These are phyloP conservation scores for Stephania japonica DNA, from an alignment of 164 flowering plant species.

Conservation along the genomic window DNA sequence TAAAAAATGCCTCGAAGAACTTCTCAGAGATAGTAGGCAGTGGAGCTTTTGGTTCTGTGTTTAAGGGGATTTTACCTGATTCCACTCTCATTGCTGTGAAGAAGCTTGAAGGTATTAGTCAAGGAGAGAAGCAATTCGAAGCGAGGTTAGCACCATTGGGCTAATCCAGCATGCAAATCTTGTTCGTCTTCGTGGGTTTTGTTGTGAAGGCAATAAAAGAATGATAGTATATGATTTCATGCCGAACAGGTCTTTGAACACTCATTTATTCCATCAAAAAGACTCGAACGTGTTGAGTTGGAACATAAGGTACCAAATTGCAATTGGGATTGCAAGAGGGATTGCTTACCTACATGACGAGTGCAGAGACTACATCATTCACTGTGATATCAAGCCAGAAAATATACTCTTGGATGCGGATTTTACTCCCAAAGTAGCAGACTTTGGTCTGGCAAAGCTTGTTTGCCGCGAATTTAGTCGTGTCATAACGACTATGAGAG, in stretches of 20 bases:
- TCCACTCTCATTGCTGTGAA: too few species aligned
- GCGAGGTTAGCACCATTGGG: too few species aligned
- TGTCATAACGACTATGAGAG: conserved; percentile 46
- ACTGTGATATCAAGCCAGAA: conserved; percentile 52
- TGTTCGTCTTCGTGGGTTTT: too few species aligned
- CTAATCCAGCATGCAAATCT: too few species aligned
- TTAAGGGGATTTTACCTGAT: too few species aligned
- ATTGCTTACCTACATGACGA: neutral
- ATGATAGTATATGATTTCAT: conserved; percentile 52
- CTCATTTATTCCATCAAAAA: conserved; percentile 6
- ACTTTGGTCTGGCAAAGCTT: conserved; percentile 52
- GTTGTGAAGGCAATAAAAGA: conserved; percentile 36
- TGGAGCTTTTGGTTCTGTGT: too few species aligned
- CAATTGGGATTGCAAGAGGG: neutral
- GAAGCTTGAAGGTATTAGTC: too few species aligned
- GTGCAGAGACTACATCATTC: neutral
- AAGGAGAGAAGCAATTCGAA: too few species aligned
- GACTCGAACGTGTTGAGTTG: neutral
- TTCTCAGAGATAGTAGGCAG: too few species aligned
- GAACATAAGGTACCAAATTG: neutral
- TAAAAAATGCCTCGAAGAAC: too few species aligned
- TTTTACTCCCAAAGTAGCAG: conserved; percentile 37
- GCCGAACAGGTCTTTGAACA: conserved; percentile 44
- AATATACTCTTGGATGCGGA: conserved; percentile 40
- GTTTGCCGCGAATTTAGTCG: conserved; percentile 39